Evolutionary conservation across 116 monocot genomes (phyloP).

Genomic region (Cymodocea nodosa): DNA sequence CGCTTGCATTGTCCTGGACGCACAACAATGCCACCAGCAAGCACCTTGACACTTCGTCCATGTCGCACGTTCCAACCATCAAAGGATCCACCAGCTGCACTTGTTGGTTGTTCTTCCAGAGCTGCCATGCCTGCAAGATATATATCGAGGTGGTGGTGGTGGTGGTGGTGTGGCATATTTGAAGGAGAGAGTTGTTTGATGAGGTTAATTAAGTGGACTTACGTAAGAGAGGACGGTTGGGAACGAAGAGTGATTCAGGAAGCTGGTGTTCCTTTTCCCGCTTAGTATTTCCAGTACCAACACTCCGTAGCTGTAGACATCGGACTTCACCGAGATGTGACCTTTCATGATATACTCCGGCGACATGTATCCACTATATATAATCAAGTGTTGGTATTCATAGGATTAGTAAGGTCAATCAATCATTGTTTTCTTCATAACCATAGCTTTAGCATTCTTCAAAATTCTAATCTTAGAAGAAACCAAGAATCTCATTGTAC

Average conservation of each 20-base stretch:
- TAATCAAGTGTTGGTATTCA: not conserved
- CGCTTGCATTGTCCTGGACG: no score
- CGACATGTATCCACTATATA: conserved; percentile 2
- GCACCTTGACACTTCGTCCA: conserved; percentile 6
- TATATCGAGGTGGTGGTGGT: no score
- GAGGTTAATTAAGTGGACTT: not conserved
- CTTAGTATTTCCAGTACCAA: conserved; percentile 1
- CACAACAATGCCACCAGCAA: conserved; percentile 11
- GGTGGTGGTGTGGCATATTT: no score
- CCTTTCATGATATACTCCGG: conserved; percentile 3
- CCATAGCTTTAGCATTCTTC: no score
- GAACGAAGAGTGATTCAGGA: not conserved
- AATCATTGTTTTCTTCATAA: no score
- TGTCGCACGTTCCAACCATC: not conserved
- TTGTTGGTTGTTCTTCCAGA: not conserved
- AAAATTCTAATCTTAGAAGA: no score
- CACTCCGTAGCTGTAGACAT: conserved; percentile 2
- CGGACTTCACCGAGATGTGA: not conserved
- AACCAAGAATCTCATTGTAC: no score
- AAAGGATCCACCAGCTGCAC: conserved; percentile 7
- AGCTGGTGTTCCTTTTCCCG: not conserved
- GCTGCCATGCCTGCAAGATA: conserved; percentile 8
- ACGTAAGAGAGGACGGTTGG: not conserved
- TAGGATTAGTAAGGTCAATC: not conserved
- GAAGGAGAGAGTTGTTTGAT: not conserved